A percentile compares a stretch with the other conserved stretches of the same genome.
These are phyloP conservation scores for Starmerella etchellsii DNA, from an alignment of 805 yeast genomes.

Conservation along the genomic window DNA sequence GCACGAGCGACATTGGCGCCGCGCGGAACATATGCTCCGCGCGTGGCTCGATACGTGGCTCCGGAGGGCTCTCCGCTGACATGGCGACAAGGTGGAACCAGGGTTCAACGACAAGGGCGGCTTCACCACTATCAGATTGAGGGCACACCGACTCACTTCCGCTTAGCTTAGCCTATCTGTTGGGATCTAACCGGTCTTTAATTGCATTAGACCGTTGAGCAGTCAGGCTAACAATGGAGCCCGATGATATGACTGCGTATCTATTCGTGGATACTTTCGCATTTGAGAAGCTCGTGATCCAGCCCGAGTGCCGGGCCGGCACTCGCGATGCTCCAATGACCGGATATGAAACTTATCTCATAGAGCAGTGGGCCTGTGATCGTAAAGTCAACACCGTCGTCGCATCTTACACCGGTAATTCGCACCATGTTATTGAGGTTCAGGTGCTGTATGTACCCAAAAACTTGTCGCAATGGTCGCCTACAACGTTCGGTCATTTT, in stretches of 20 bases:
- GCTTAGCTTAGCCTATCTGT: too few species aligned
- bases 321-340: slow-evolving; percentile 37
- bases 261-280: slow-evolving; percentile 25
- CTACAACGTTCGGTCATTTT: slow-evolving; percentile 44
- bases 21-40: slow-evolving; percentile 39
- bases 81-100: too few species aligned
- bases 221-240: too few species aligned
- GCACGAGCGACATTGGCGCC: slow-evolving; percentile 93
- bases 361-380: slow-evolving; percentile 86
- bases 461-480: slow-evolving; percentile 38
- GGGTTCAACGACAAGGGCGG: too few species aligned
- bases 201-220: too few species aligned
- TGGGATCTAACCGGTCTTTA: too few species aligned
- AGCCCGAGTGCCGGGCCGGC: slow-evolving; percentile 23
- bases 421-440: slow-evolving; percentile 48
- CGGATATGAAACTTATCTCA: slow-evolving; percentile 83
- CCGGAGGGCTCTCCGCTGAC: too few species aligned
- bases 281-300: slow-evolving; percentile 19
- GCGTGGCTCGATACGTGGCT: too few species aligned
- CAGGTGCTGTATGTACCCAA: slow-evolving; percentile 43
- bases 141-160: too few species aligned
- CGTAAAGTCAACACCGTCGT: slow-evolving; percentile 55
- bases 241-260: slow-evolving; percentile 18
- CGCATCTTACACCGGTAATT: slow-evolving; percentile 76
- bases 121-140: too few species aligned